Base-by-base conservation (phyloP, 2,329 filamentous ascomycete species). In the Ophiocordyceps polyrhachis-furcata region DNA sequence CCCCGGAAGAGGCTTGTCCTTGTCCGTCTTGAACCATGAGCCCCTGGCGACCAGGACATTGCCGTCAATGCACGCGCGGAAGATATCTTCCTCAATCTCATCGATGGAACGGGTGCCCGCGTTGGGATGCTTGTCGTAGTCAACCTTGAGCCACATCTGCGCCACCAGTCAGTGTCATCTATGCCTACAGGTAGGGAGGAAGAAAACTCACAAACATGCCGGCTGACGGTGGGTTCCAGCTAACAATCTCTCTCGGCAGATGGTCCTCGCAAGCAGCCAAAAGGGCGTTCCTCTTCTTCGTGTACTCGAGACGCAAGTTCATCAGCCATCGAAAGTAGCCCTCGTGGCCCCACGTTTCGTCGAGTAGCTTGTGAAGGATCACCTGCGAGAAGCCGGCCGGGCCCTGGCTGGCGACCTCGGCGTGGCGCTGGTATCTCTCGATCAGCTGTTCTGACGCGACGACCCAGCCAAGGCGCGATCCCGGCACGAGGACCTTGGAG, bases 241-340 rank as follows among this genome's bases (percentile, higher is more conserved):
- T 77, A 17, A 86, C 81, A 31, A 95, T 68, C 20, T 83, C 79
- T 21, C 59, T 64, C 0, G 88, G 87, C 19, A 95, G 64, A 52
- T 81, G 75, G 50, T 76, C 73, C 61, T 91, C 84, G 57, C 87
- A 95, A 0, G 88, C 86, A 8, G 72, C 69, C 5, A 94, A 67
- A 46, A 98, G 74, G 23, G 76, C 72, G 56, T 96, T 74, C 46
- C 91, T 70, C 48, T 89, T 76, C 51, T 69, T 67, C 1, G 88
- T 91, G 58, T 98, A 98, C 61, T 87, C 76, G 54, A 76, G 61
- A 42, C 87, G 75, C 54, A 96, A 66, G 58, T 85, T 73, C 58
- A 91, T 83, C 50, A 98, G 65, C 91, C 91, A 98, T 55, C 81
- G 72, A 21, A 98, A 63, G 57, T 93, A 98, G 2, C 88, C 88